A percentile compares a stretch with the other conserved stretches of the same genome.
Evolutionary conservation across 2,329 filamentous ascomycete genomes (phyloP).

Genomic region (Alternaria infectoria): DNA sequence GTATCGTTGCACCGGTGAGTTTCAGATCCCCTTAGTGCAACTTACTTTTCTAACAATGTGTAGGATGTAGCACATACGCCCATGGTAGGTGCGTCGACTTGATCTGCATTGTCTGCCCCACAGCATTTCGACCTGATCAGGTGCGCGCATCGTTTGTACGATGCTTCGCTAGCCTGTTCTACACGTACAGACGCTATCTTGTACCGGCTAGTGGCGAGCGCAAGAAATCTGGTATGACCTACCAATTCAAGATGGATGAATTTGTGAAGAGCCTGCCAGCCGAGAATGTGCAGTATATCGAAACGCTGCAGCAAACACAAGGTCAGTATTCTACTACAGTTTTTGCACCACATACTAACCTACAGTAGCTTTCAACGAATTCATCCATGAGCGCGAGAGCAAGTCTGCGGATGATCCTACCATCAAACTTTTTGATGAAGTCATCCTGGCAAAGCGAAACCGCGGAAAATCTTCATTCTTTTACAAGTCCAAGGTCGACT

Average conservation of each 20-base stretch:
- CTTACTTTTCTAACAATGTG: slow-evolving; percentile 26
- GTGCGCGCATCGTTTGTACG: slow-evolving; percentile 71
- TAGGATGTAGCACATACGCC: slow-evolving; percentile 62
- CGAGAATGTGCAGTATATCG: slow-evolving; percentile 69
- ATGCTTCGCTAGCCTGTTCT: slow-evolving; percentile 72
- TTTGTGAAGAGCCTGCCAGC: slow-evolving; percentile 69
- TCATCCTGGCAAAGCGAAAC: slow-evolving; percentile 79
- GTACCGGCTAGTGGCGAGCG: slow-evolving; percentile 64
- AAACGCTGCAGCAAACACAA: slow-evolving; percentile 69
- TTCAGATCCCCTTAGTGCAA: slow-evolving; percentile 6
- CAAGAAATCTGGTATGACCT: slow-evolving; percentile 67
- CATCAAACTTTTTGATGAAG: slow-evolving; percentile 81
- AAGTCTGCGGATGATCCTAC: slow-evolving; percentile 66
- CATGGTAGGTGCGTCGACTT: slow-evolving; percentile 66
- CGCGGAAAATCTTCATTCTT: slow-evolving; percentile 71
- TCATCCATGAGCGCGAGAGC: slow-evolving; percentile 80
- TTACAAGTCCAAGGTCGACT: slow-evolving; percentile 64
- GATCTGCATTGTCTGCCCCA: slow-evolving; percentile 70
- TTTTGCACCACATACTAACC: slow-evolving; percentile 12
- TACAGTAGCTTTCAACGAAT: slow-evolving; percentile 73
- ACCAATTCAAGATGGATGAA: slow-evolving; percentile 70
- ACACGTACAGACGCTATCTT: slow-evolving; percentile 71
- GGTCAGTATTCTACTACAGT: slow-evolving; percentile 46
- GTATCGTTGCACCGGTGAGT: slow-evolving; percentile 70
- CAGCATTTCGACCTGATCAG: slow-evolving; percentile 70